Evolutionary conservation across 2,329 filamentous ascomycete genomes (phyloP).

Genomic region (Pseudocercospora macadamiae): DNA sequence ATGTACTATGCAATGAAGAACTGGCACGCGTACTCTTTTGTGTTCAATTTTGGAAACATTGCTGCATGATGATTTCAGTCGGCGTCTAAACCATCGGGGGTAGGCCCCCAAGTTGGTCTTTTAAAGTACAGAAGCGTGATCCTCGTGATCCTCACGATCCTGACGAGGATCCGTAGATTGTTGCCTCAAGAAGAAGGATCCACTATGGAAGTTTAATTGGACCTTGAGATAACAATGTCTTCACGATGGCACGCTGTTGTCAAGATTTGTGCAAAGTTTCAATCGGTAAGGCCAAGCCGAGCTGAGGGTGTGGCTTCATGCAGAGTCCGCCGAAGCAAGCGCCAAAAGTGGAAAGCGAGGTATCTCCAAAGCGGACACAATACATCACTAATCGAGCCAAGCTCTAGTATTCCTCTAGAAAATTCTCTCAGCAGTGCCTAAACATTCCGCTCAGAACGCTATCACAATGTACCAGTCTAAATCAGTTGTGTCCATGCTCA

Average conservation of each 20-base stretch:
- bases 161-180: background rate
- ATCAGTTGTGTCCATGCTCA: background rate
- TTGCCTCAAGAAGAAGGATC: background rate
- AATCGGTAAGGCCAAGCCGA: background rate
- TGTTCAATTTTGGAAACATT: no score
- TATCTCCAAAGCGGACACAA: background rate
- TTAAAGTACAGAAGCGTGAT: no score
- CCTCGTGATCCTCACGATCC: no score
- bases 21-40: no score
- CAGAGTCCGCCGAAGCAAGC: background rate
- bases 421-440: background rate
- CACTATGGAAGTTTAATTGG: background rate
- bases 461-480: background rate
- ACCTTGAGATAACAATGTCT: background rate
- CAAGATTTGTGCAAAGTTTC: background rate
- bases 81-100: no score
- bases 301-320: constrained; percentile 1
- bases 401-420: background rate
- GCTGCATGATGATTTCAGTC: no score
- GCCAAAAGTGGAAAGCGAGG: background rate
- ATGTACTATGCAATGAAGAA: no score
- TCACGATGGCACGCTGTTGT: background rate
- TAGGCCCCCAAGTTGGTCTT: no score
- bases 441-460: constrained; percentile 1
- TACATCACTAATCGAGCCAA: constrained; percentile 6